Evolutionary conservation across 768 basidiomycete species (phyloP), one percentile per base, ranked within the genome.

Genomic region (Tulasnella sp.): DNA sequence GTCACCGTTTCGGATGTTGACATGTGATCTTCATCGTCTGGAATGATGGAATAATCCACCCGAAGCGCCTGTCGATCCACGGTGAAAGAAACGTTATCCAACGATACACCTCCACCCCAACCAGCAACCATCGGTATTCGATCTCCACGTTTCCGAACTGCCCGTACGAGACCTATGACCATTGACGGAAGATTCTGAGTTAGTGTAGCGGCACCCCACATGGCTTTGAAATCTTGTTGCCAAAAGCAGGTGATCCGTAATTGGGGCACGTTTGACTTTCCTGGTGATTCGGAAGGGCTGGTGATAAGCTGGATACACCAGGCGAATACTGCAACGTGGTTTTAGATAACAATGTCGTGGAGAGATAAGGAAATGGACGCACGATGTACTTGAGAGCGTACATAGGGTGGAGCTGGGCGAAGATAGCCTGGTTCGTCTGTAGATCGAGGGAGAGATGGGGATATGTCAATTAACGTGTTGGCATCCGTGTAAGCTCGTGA

Each of bases 361-460:
- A 20, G 15, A 16, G 22, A 29, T 32, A 19, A n/a, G 12, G 12
- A 16, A 55, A 32, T 49, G 8, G 3, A 66, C 78, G 58, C 56
- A 86, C 86, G 60, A 58, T 79, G 70, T 52, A 93, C 79, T 61
- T 89, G 75, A 8, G 91, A 92, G 61, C 91, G 75, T 37, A 96
- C 90, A 61, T 81, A 90, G 15, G 91, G 92, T 24, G 91, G 92
- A 15, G 88, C 81, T 0, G 91, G 87, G 56, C 91, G 75, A 44
- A 96, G 70, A 66, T 91, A 96, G 15, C 83, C 78, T 5, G 91
- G 91, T 62, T 93, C 91, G 57, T 93, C 88, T 29, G 74, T 67
- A 35, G 90, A 91, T 40, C 90, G 81, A 54, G 92, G 91, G 20
- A 96, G 71, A n/a, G 90, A 92, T 6, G 90, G 92, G 2, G 91